phyloP scores from a whole-genome alignment of 352 stramenopile genomes.

The Pseudoperonospora humuli region DNA sequence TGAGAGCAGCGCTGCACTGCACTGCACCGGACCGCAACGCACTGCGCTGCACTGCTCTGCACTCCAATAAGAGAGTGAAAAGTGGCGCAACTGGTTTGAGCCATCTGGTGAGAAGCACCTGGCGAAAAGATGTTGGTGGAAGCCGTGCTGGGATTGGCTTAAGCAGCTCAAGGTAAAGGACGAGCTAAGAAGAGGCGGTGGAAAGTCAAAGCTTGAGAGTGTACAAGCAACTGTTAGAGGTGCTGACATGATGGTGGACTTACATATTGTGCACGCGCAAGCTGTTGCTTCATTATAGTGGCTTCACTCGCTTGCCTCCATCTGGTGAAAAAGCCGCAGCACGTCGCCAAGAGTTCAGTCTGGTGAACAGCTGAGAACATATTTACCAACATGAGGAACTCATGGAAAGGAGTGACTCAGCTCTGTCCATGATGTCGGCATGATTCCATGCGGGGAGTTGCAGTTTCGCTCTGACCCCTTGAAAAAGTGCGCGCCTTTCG shows the following conservation, averaged over 20 bases:
- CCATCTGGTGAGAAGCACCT: constrained; percentile 12
- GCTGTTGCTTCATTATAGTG: too few relatives aligned
- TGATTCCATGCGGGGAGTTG: background rate
- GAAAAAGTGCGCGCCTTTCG: background rate
- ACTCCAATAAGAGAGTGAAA: too few relatives aligned
- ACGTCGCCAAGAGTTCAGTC: background rate
- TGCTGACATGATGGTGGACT: too few relatives aligned
- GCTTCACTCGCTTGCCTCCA: too few relatives aligned
- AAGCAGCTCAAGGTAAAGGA: background rate
- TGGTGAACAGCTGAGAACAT: constrained; percentile 6
- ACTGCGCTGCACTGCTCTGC: background rate
- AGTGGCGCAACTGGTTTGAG: background rate
- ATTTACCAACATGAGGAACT: constrained; percentile 4
- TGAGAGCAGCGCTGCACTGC: background rate
- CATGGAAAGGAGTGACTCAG: background rate
- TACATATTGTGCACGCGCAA: too few relatives aligned
- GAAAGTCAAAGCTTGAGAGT: too few relatives aligned
- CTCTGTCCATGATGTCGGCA: background rate
- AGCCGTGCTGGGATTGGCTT: background rate
- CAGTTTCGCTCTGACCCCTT: background rate
- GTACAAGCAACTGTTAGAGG: too few relatives aligned
- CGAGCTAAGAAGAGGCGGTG: too few relatives aligned
- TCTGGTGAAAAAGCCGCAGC: too few relatives aligned
- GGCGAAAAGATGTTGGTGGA: constrained; percentile 5
- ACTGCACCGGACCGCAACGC: background rate